A percentile compares a stretch with the other conserved stretches of the same genome.
Evolutionary conservation across 331 rosid genomes (phyloP).

Genomic region (Malus hybrid): DNA sequence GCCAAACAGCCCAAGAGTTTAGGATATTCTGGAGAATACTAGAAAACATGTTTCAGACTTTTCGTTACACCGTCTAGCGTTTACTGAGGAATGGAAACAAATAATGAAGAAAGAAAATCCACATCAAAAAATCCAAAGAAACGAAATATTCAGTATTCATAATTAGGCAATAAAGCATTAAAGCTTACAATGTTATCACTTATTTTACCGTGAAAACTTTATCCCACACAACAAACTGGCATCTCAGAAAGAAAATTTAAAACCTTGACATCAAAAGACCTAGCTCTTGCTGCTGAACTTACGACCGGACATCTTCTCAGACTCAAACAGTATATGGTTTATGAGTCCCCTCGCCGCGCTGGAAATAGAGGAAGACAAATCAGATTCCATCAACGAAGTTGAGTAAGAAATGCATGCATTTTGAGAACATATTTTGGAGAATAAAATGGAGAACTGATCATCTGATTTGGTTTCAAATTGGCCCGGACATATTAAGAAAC

Average conservation of each 20-base stretch:
- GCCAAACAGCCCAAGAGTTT: too few species aligned
- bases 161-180: neutral
- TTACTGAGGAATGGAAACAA: too few species aligned
- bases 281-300: slow-evolving; percentile 39
- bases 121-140: neutral
- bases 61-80: too few species aligned
- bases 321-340: slow-evolving; percentile 77
- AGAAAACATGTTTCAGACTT: too few species aligned
- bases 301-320: slow-evolving; percentile 71
- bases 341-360: slow-evolving; percentile 97
- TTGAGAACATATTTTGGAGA: too few species aligned
- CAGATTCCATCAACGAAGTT: neutral
- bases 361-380: slow-evolving; percentile 17
- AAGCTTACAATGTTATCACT: neutral
- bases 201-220: neutral
- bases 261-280: slow-evolving; percentile 27
- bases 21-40: too few species aligned
- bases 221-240: neutral
- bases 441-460: neutral
- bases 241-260: neutral
- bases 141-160: neutral
- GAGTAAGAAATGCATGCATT: neutral
- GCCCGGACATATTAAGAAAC: neutral
- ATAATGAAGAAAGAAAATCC: neutral
- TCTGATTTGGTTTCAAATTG: neutral